Base-by-base conservation (phyloP, 768 basidiomycete species). In the Psilocybe tampanensis region DNA sequence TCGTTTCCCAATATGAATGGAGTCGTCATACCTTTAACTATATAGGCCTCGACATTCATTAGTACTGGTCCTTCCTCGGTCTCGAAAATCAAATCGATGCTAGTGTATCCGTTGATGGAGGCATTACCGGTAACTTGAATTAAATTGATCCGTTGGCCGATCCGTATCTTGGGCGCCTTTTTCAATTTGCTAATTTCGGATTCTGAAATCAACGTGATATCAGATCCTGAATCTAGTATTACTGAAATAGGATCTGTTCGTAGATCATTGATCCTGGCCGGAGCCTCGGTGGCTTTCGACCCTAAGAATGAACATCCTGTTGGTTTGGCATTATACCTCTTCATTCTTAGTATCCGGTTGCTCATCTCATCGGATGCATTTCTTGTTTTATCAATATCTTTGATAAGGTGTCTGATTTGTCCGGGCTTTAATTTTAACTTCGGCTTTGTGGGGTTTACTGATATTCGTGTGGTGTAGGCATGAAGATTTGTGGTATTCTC, bases 181-280 rank as follows among this genome's bases (percentile, higher is more conserved):
- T 52, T 55, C 2, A 67, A 18, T 7, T 23, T 17, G 4, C 36
- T 21, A 0, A 69, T 39, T 0, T 44, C 45, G 17, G 59, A 45
- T 17, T 55, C 34, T 8, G 73, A 73, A 2, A 74, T 74, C 2
- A 73, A 54, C 2, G 75, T 74, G 17, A 74, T 76, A 52, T 75
- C 71, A 3, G 74, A 69, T 32, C 73, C 70, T 0, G 70, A 71
- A 47, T 75, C 74, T 2, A 70, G 44, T 13, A 66, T 67, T 17
- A 67, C 51, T 2, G n/a, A 24, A 0, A 55, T 55, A 2, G 54
- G 43, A 12, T 58, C 49, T 4, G n/a, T 54, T 23, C 50, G 17
- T 8, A 12, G 8, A 22, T 24, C 18, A 2, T 48, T 50, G 2
- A 66, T 17, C 5, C 36, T 22, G 0, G 43, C 58, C 2, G 9